Base-by-base conservation (phyloP, 2,329 filamentous ascomycete species). In the Aspergillus fijiensis region DNA sequence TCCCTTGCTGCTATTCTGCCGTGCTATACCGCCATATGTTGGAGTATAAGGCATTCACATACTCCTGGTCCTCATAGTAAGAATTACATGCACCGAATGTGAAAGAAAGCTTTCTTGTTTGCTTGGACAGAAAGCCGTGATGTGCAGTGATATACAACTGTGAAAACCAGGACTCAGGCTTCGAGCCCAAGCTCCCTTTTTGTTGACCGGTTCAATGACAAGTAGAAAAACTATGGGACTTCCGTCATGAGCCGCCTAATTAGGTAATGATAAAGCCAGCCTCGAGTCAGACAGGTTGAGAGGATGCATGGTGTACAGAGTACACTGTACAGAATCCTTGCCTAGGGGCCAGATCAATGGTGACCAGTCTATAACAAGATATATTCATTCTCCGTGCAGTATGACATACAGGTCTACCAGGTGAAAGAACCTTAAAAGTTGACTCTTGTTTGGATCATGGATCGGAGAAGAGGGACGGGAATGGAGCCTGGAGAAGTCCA, bases 401-500 rank as follows among this genome's bases (percentile, higher is more conserved):
- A 16, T n/a, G 39, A 45, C 16, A 16, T 45, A 45, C 39, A 45
- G 39, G 14, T 16, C 5, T n/a, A 35, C 7, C 39, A 45, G 6
- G 12, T n/a, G 39, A 16, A 19, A 29, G 7, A 29, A 29, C 27
- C 27, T 29, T 45, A 16, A 45, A 21, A 19, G 39, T 45, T 19
- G 39, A 45, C 39, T 45, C 42, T 39, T 42, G 53, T 35, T 52
- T 56, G 42, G 52, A 58, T 63, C 58, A 64, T 56, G 42, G 52
- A 58, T 63, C 58, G 65, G 65, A 58, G 63, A 61, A 55, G 61
- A 61, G 54, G 33, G 57, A 55, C 64, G 65, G 65, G 61, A 65
- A 47, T 61, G 49, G 42, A n/a, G 54, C 23, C 23, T 23, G 51
- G 29, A 60, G 62, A 23, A 23, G 51, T 19, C 47, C 55, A 50